Conservation (phyloP, 202 grass and related monocot species). For the Setaria viridis region DNA sequence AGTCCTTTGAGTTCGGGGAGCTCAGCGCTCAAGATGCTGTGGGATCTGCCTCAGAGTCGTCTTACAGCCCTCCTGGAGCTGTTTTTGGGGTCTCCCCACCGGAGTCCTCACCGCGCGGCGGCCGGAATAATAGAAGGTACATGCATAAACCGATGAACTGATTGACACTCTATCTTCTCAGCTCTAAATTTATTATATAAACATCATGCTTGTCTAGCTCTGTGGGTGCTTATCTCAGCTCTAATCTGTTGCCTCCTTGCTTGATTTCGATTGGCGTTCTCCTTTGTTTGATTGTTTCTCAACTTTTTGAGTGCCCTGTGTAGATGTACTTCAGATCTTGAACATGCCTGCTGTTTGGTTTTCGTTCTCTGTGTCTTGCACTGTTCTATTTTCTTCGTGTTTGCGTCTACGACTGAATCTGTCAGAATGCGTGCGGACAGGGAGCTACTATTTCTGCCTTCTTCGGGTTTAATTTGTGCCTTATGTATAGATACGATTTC, state of each 20-base stretch:
- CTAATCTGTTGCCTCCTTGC: not conserved
- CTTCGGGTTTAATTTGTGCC: conserved; percentile 5
- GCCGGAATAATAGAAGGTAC: conserved; percentile 57
- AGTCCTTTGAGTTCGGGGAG: conserved; percentile 49
- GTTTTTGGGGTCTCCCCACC: conserved; percentile 42
- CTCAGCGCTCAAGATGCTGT: conserved; percentile 33
- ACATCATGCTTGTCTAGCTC: not conserved
- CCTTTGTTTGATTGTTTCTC: not conserved
- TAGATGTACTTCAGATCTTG: conserved; percentile 27
- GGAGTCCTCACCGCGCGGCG: conserved; percentile 45
- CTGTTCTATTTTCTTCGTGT: not conserved
- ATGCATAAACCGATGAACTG: not conserved
- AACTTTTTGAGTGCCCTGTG: not conserved
- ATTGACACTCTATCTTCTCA: conserved; percentile 7
- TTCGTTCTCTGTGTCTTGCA: conserved; percentile 1
- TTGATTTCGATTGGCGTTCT: not conserved
- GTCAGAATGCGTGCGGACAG: not conserved
- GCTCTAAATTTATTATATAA: not conserved
- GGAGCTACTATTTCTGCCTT: not conserved
- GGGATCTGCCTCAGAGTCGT: conserved; percentile 49
- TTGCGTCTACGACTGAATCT: not conserved
- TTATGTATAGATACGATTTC: not conserved
- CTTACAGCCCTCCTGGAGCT: conserved; percentile 48
- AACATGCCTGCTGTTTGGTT: conserved; percentile 15
- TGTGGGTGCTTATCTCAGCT: not conserved